Conservation (phyloP, 768 basidiomycete species). For the Solioccasus polychromus region DNA sequence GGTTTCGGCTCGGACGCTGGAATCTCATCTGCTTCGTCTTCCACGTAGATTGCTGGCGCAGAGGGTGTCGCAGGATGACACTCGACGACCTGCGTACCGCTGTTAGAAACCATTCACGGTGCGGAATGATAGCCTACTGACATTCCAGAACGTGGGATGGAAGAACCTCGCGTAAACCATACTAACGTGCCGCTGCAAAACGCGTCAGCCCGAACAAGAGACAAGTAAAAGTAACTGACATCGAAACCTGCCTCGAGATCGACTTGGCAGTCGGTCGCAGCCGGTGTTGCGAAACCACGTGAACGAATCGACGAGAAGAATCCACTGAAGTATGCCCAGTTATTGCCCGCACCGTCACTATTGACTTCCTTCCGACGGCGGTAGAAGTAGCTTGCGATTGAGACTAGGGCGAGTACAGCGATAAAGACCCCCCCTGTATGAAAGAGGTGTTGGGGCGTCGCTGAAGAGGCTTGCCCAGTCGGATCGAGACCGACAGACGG, state of each 20-base stretch:
- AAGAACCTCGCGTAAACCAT: conserved; percentile 23
- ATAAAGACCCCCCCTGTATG: conserved; percentile 17
- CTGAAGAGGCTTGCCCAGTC: background rate
- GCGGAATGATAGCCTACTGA: background rate
- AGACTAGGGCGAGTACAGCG: conserved; percentile 10
- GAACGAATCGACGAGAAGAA: conserved; percentile 11
- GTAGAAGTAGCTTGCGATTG: conserved; percentile 14
- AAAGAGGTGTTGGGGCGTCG: background rate
- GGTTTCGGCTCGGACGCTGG: conserved; percentile 3
- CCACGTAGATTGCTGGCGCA: conserved; percentile 19
- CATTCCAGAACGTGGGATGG: conserved; percentile 21
- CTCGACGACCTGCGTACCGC: conserved; percentile 12
- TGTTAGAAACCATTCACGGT: background rate
- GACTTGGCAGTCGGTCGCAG: background rate
- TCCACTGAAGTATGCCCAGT: conserved; percentile 4
- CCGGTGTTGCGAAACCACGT: background rate
- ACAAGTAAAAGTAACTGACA: background rate
- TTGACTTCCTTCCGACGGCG: conserved; percentile 3
- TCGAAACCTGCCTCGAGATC: conserved; percentile 15
- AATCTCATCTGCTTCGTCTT: conserved; percentile 12
- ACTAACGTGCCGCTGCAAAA: conserved; percentile 7
- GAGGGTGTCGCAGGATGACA: conserved; percentile 12
- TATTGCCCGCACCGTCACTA: background rate
- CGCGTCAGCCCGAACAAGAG: background rate
- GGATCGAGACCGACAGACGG: background rate